These are phyloP conservation scores for Pyrrhoderma noxium DNA, from an alignment of 1,284 basidiomycete genomes.

Conservation along the genomic window DNA sequence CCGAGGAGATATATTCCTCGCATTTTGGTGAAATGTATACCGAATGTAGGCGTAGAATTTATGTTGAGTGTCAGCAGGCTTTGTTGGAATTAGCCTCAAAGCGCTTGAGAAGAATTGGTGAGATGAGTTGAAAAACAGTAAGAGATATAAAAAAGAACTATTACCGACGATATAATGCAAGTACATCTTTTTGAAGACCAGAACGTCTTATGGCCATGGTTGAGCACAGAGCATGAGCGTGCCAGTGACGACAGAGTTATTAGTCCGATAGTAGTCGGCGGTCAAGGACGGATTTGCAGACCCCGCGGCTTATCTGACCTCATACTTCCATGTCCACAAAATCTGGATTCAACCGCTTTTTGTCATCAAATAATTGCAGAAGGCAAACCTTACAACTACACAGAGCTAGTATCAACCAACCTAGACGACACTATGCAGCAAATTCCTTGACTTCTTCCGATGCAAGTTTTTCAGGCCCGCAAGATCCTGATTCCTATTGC, in stretches of 20 bases:
- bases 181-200: constrained; percentile 63
- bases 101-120: constrained; percentile 37
- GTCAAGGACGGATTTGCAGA: background rate
- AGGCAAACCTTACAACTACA: background rate
- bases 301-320: constrained; percentile 1
- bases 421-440: constrained; percentile 9
- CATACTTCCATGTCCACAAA: constrained; percentile 3
- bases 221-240: background rate
- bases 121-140: background rate
- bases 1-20: constrained; percentile 49
- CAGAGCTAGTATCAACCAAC: background rate
- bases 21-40: constrained; percentile 60
- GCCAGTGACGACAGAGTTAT: background rate
- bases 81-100: constrained; percentile 62
- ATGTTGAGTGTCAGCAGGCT: constrained; percentile 47
- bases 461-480: too few species aligned
- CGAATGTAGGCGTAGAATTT: constrained; percentile 63
- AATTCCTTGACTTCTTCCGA: constrained; percentile 13
- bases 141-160: constrained; percentile 1
- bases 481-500: constrained; percentile 55
- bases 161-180: constrained; percentile 66
- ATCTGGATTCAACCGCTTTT: background rate
- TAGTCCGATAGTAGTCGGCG: background rate
- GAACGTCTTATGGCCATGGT: constrained; percentile 30
- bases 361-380: background rate